Base-by-base conservation (phyloP, 352 stramenopile genomes). In the Salisapilia sapeloensis region DNA sequence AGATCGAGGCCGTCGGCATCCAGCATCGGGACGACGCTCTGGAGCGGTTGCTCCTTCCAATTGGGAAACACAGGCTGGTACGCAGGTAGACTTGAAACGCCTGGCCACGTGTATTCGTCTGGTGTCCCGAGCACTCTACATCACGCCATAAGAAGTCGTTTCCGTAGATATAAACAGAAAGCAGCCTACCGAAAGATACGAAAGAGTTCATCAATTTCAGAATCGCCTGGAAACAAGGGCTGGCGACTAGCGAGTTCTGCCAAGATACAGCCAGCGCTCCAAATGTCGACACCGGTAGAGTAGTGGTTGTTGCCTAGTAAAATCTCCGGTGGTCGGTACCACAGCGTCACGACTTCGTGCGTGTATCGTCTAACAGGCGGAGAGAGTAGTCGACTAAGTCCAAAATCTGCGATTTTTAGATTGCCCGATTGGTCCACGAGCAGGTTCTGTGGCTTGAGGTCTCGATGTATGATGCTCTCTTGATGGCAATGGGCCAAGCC, bases 171-270 rank as follows among this genome's bases (percentile, higher is more conserved):
- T 19, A 34, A 25, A 4, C 12, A 47, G 60, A 59, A 18, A 56
- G 47, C 7, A 55, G 39, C 46, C 58, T 55, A 59, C 53, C 70
- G 62, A 56, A 99, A 99, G 38, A 99, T 98, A 29, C 96, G 96
- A 56, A 96, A 98, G 17, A 99, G 60, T 50, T 99, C 89, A 52
- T 99, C 94, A 52, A 99, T 98, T 60, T 99, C 95, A 16, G 87
- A 98, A 50, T 98, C 91, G 11, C 92, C 92, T 4, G 77, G 75
- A 38, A 92, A 92, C 5, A 93, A 45, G 16, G 75, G 75, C 50
- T 85, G 70, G 31, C 86, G 83, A 44, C 84, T 94, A 30, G 92
- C 64, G 79, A 97, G 93, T 47, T 97, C 86, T 18, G 69, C 83
- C 50, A 97, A 95, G 42, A 97, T 94, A 43, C 82, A 96, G 12